Percentiles rank a stretch among this genome's conserved stretches.
Evolutionary conservation across 495 filamentous ascomycete genomes (phyloP).

Genomic region (Penicillium lagena): DNA sequence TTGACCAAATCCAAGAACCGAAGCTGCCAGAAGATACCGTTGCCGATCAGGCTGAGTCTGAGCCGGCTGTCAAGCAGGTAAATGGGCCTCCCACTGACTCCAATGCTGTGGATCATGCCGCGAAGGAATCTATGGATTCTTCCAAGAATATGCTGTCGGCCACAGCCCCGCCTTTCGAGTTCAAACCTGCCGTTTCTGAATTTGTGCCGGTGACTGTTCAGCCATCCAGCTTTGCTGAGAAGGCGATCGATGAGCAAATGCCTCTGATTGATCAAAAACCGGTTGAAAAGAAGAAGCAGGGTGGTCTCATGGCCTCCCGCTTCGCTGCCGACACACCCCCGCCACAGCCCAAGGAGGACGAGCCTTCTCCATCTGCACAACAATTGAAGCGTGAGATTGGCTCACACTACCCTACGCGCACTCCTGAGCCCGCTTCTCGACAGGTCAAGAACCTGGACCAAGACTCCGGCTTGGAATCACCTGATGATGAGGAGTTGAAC

Average conservation of each 20-base stretch:
- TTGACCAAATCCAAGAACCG: not conserved
- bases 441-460: constrained; percentile 7
- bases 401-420: too few species aligned
- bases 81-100: not conserved
- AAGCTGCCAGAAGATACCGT: constrained; percentile 2
- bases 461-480: constrained; percentile 31
- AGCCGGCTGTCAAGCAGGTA: constrained; percentile 4
- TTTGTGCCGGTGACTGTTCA: constrained; percentile 40
- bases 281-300: constrained; percentile 4
- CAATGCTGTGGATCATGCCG: constrained; percentile 9
- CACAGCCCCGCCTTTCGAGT: constrained; percentile 60
- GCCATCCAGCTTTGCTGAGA: constrained; percentile 28
- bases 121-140: constrained; percentile 16
- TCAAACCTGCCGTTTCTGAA: constrained; percentile 45
- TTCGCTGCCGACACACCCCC: constrained; percentile 26
- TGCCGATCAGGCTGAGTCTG: not conserved
- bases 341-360: constrained; percentile 10
- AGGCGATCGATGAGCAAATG: constrained; percentile 1
- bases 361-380: not conserved
- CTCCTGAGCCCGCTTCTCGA: constrained; percentile 1
- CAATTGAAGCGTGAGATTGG: too few species aligned
- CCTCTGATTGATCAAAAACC: not conserved
- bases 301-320: constrained; percentile 34
- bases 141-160: constrained; percentile 49
- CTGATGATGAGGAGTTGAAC: constrained; percentile 75